Evolutionary conservation across 2,329 filamentous ascomycete genomes (phyloP).

Genomic region (Microsporum audouinii): DNA sequence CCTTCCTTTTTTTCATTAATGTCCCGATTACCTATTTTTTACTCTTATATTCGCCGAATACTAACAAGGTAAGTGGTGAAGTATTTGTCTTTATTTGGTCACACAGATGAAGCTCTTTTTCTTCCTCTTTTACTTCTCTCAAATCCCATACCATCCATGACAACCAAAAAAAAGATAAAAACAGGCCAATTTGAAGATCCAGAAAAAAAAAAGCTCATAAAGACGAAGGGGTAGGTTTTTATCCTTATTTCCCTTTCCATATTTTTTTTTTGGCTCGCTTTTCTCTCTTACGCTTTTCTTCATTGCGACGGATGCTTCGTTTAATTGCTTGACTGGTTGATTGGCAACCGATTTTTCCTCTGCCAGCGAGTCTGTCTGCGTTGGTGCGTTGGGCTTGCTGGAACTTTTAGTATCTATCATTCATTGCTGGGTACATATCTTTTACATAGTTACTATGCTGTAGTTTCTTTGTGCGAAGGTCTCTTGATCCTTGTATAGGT

Average conservation of each 20-base stretch:
- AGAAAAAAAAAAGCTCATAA: not conserved
- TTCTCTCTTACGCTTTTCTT: not conserved
- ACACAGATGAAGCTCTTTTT: not conserved
- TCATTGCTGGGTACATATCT: conserved; percentile 2
- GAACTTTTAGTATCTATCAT: not conserved
- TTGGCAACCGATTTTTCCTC: not conserved
- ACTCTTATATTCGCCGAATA: not conserved
- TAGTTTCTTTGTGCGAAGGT: conserved; percentile 3
- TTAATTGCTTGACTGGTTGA: not conserved
- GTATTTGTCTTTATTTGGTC: not conserved
- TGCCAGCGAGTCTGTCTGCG: not conserved
- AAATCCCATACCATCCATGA: not conserved
- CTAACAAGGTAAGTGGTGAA: conserved; percentile 2
- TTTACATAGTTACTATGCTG: conserved; percentile 3
- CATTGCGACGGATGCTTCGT: not conserved
- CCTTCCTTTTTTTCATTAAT: not conserved
- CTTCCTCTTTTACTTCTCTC: not conserved
- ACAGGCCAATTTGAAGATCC: not conserved
- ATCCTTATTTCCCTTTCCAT: not conserved
- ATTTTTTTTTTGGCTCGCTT: not conserved
- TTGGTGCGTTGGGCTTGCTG: not conserved
- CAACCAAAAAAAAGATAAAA: not conserved
- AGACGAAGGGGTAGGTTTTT: not conserved
- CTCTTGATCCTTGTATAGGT: conserved; percentile 3
- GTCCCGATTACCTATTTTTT: not conserved